phyloP scores from a whole-genome alignment of 2,329 filamentous ascomycete genomes.

The Beauveria bassiana region DNA sequence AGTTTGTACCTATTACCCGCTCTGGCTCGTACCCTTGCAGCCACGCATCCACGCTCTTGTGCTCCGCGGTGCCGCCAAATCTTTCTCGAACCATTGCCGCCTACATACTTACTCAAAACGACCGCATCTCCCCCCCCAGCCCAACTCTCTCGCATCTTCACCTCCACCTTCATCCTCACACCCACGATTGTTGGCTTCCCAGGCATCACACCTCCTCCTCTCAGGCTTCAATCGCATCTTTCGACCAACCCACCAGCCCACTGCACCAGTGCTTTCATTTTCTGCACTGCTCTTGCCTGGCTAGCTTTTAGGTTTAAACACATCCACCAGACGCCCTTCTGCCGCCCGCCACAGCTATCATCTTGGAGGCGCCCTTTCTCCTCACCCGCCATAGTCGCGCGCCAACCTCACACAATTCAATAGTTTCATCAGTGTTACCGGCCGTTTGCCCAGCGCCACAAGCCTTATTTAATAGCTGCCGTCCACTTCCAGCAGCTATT shows the following conservation, averaged over 20 bases:
- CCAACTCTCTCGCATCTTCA: slow-evolving; percentile 4
- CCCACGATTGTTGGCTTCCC: background rate
- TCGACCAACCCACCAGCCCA: background rate
- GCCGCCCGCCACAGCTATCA: slow-evolving; percentile 1
- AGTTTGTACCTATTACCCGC: background rate
- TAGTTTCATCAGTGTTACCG: background rate
- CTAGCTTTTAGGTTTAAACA: slow-evolving; percentile 1
- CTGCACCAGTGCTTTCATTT: background rate
- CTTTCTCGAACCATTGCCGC: slow-evolving; percentile 8
- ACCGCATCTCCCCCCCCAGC: slow-evolving; percentile 2
- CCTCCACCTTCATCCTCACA: slow-evolving; percentile 3
- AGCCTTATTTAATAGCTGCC: background rate
- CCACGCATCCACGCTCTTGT: background rate
- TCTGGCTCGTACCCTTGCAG: background rate
- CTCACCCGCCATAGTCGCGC: slow-evolving; percentile 12
- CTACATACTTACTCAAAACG: slow-evolving; percentile 3
- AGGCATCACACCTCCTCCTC: background rate
- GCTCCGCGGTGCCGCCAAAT: slow-evolving; percentile 9
- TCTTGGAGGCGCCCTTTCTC: slow-evolving; percentile 5
- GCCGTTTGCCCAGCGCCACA: background rate
- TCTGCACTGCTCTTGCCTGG: background rate
- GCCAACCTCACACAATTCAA: background rate
- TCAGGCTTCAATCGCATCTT: background rate
- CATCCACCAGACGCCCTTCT: slow-evolving; percentile 4
- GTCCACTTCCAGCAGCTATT: background rate